These are phyloP conservation scores for Coelastrella sp. DNA, from an alignment of 139 green algal species.

Conservation along the genomic window DNA sequence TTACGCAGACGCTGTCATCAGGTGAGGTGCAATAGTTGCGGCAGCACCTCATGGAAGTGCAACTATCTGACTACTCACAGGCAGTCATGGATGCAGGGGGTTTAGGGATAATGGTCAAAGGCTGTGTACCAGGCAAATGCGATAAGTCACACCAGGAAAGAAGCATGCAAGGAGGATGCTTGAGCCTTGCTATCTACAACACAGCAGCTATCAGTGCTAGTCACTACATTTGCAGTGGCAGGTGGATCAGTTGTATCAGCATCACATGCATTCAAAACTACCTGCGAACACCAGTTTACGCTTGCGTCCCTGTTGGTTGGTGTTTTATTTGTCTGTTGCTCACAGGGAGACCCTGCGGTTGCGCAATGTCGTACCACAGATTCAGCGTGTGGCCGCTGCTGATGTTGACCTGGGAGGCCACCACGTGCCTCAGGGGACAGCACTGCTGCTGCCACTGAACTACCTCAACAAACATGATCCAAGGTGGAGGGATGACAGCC, in stretches of 20 bases:
- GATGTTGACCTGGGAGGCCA: constrained; percentile 1
- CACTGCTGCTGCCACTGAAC: constrained; percentile 1
- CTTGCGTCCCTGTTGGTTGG: neutral
- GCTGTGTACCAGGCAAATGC: too few relatives aligned
- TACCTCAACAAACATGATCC: neutral
- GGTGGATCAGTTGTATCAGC: neutral
- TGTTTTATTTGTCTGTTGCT: too few relatives aligned
- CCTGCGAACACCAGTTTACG: neutral
- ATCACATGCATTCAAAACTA: neutral
- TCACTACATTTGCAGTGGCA: too few relatives aligned
- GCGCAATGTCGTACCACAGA: neutral
- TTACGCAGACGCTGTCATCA: constrained; percentile 38
- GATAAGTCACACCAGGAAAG: too few relatives aligned
- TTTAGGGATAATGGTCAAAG: too few relatives aligned
- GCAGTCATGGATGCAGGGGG: too few relatives aligned
- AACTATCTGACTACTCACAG: too few relatives aligned
- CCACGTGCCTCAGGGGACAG: neutral
- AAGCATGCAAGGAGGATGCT: too few relatives aligned
- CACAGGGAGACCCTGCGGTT: constrained; percentile 5
- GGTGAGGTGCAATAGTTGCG: neutral
- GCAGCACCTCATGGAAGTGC: too few relatives aligned
- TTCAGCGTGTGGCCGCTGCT: neutral
- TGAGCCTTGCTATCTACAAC: too few relatives aligned
- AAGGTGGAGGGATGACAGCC: constrained; percentile 13
- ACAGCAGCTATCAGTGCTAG: too few relatives aligned